Base-by-base conservation (phyloP, 495 filamentous ascomycete genomes). In the Podospora anserina region DNA sequence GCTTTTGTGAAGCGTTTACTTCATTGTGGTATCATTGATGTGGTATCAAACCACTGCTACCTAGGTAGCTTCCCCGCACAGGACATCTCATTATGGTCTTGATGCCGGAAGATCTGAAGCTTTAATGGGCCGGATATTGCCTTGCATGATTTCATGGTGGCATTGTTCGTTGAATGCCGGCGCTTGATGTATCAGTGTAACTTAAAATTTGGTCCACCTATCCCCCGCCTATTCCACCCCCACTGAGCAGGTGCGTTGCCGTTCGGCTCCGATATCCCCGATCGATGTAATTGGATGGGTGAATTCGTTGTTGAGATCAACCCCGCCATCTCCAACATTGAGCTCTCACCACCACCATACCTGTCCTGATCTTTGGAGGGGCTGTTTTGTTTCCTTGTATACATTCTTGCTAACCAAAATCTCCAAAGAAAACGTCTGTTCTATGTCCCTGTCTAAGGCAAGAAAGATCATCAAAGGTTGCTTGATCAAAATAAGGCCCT, bases 181-280 rank as follows among this genome's bases (percentile, higher is more conserved):
- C 13, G 34, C 11, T 39, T 39, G 2, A 11, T 39, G 34, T 39
- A 39, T 39, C 34, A 11, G 11, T 39, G 34, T 39, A 5, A 39
- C 34, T 11, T 39, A 11, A 11, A 5, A 39, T 1, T 39, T 39
- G 23, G 23, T 39, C 34, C 0, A 20, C 1, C 2, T 11, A 28
- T 61, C 58, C 15, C 4, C 27, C 13, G 20, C 23, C 23, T 23
- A 23, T 23, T 1, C 23, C 1, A 23, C 23, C 23, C 23, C 23
- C 1, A 23, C 23, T 23, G 23, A 23, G 23, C 23, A 23, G 19
- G 26, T 30, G 15, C 6, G 5, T 28, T 61, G 19, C 32, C 30
- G 7, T 4, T 63, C 61, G 61, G 61, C 32, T 63, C 61, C 61
- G 61, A 53, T 16, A n/a, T 28, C 61, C 61, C 61, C 61, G 28